A percentile compares a stretch with the other conserved stretches of the same genome.
Evolutionary conservation across 1,284 basidiomycete species (phyloP).

Genomic region (Golubevia sp.): DNA sequence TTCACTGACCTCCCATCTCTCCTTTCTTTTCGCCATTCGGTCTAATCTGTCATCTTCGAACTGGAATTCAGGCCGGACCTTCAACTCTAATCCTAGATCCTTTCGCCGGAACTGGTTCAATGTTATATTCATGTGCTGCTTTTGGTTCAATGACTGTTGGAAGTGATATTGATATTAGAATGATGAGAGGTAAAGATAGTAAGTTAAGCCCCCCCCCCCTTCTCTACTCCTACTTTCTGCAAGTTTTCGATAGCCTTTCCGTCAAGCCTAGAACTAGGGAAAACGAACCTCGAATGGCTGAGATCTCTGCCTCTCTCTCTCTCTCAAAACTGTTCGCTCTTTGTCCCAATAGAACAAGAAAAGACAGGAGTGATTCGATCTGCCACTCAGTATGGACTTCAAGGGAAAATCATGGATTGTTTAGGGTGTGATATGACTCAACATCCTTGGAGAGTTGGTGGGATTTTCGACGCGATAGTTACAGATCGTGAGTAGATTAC

Average conservation of each 20-base stretch:
- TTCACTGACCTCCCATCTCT: too few relatives aligned
- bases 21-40: too few relatives aligned
- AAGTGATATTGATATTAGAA: conserved; percentile 94
- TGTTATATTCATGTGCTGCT: conserved; percentile 79
- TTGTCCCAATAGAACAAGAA: conserved; percentile 2
- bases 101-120: conserved; percentile 94
- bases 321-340: not conserved
- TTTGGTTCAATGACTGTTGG: conserved; percentile 88
- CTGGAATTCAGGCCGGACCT: conserved; percentile 71
- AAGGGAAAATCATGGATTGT: conserved; percentile 77
- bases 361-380: conserved; percentile 73
- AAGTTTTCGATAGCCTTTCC: too few relatives aligned
- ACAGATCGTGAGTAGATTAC: conserved; percentile 69
- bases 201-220: not conserved
- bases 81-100: conserved; percentile 94
- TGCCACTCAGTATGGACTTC: conserved; percentile 82
- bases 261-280: too few relatives aligned
- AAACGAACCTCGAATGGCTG: too few relatives aligned
- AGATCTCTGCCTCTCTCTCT: not conserved
- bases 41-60: too few relatives aligned
- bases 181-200: conserved; percentile 88
- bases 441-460: conserved; percentile 85
- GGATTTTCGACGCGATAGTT: conserved; percentile 89
- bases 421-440: conserved; percentile 87
- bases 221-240: conserved; percentile 13